Conservation (phyloP, 1,139 yeast genomes). For the Kurtzmaniella quercitrusa region DNA sequence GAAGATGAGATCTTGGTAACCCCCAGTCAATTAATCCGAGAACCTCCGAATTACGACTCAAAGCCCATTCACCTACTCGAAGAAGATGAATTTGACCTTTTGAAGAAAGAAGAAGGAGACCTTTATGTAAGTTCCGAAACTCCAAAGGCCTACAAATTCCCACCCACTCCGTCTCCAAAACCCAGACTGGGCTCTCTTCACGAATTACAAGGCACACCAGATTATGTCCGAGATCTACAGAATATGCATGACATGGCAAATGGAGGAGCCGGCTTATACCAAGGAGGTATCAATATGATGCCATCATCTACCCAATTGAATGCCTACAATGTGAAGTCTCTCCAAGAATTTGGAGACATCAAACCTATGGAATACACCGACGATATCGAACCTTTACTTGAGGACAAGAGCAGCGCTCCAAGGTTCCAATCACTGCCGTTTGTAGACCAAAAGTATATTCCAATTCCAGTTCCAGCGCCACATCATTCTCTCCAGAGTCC, state of each 20-base stretch:
- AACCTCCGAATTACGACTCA: slow-evolving; percentile 10
- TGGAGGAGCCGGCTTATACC: neutral
- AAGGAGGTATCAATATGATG: neutral
- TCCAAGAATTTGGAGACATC: slow-evolving; percentile 30
- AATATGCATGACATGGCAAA: neutral
- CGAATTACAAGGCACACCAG: neutral
- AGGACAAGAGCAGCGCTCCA: slow-evolving; percentile 7
- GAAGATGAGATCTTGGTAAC: slow-evolving; percentile 22
- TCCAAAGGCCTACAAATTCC: slow-evolving; percentile 47
- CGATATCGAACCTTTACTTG: slow-evolving; percentile 38
- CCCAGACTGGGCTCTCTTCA: neutral
- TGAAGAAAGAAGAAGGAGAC: slow-evolving; percentile 19
- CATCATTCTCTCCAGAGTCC: slow-evolving; percentile 6
- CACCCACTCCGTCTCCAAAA: slow-evolving; percentile 30
- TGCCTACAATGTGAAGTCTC: slow-evolving; percentile 38
- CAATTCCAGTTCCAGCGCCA: slow-evolving; percentile 34
- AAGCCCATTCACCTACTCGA: slow-evolving; percentile 23
- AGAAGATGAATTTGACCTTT: slow-evolving; percentile 24
- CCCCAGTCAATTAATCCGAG: slow-evolving; percentile 32
- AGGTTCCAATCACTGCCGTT: slow-evolving; percentile 5
- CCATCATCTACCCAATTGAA: slow-evolving; percentile 17
- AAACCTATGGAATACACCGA: slow-evolving; percentile 26
- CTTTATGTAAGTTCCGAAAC: slow-evolving; percentile 36
- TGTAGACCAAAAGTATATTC: slow-evolving; percentile 25
- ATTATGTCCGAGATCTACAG: neutral